Evolutionary conservation across 2,329 filamentous ascomycete species (phyloP), one percentile per base, ranked within the genome.

Genomic region (Phyllosticta paracitricarpa): DNA sequence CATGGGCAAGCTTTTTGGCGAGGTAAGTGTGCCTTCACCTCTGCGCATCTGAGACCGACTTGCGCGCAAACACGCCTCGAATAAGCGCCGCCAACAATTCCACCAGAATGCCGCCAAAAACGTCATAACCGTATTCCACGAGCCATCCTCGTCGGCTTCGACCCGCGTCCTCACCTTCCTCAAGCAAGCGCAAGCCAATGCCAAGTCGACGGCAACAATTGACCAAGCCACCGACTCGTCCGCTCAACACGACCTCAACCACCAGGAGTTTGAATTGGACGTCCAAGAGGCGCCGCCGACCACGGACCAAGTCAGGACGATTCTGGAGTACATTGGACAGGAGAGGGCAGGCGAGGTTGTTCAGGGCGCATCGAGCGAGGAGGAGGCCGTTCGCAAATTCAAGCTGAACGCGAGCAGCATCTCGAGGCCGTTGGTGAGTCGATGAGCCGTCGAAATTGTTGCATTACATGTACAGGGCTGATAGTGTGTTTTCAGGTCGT

Each of bases 121-220:
- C 79, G 89, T 96, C 67, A 85, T 97, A 73, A 97, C 93, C 64
- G 87, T 99, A 80, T 99, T 97, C 82, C 92, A 97, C 83, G 89
- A 89, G 75, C 84, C 93, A 62, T 82, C 81, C 68, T 83, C 84
- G 59, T 83, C 88, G 24, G 81, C 87, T 65, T 97, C 92, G 3
- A 79, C 84, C 57, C 85, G 88, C 63, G 88, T 88, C 33, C 84
- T 87, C 64, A 87, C 84, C 52, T 78, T 96, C 59, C 84, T 97
- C 63, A 95, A 94, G 78, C 86, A 93, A 76, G 82, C 85, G 33
- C 89, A 89, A 26, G 86, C 88, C 56, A 84, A 84, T 56, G 85
- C 89, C 12, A 75, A 83, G 33, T 80, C 85, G 63, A 80, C 82
- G 24, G 84, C 90, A 9, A 90, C 89, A 1, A 79, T 86, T 71